These are phyloP conservation scores for Fusarium ambrosium DNA, from an alignment of 2,329 filamentous ascomycete species.

Conservation along the genomic window DNA sequence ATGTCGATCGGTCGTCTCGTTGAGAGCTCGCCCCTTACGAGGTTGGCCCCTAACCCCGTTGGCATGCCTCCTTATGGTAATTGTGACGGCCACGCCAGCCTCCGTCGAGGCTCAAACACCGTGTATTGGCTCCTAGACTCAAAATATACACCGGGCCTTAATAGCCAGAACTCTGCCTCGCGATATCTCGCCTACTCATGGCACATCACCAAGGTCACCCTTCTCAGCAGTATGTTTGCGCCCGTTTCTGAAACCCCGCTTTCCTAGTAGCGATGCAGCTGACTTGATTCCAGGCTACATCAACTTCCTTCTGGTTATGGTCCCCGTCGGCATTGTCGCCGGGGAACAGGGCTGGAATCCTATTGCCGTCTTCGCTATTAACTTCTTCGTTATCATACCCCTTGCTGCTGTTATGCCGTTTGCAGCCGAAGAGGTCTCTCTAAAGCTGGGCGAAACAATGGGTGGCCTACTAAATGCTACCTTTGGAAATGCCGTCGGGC, in stretches of 20 bases:
- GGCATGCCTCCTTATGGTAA: constrained; percentile 17
- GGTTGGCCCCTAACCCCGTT: constrained; percentile 29
- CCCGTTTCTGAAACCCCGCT: background rate
- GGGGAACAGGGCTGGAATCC: background rate
- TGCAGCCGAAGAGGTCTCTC: too few species aligned
- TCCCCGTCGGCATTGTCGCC: background rate
- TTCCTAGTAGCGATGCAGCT: constrained; percentile 1
- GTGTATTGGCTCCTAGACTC: constrained; percentile 63
- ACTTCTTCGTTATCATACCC: constrained; percentile 57
- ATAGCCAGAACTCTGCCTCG: constrained; percentile 62
- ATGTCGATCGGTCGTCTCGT: constrained; percentile 50
- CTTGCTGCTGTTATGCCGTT: too few species aligned
- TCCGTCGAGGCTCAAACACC: constrained; percentile 39
- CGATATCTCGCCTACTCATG: constrained; percentile 63
- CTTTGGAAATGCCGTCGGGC: too few species aligned
- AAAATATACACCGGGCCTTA: constrained; percentile 64
- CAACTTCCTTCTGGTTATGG: constrained; percentile 51
- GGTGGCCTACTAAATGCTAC: too few species aligned
- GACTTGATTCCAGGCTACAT: constrained; percentile 62
- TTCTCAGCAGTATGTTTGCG: constrained; percentile 68
- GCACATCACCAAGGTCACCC: constrained; percentile 69
- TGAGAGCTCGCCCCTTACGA: constrained; percentile 60
- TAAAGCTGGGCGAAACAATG: too few species aligned
- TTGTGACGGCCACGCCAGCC: constrained; percentile 40
- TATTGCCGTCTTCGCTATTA: too few species aligned